Evolutionary conservation across 441 rosid species (phyloP).

Genomic region (Gossypium trilobum): DNA sequence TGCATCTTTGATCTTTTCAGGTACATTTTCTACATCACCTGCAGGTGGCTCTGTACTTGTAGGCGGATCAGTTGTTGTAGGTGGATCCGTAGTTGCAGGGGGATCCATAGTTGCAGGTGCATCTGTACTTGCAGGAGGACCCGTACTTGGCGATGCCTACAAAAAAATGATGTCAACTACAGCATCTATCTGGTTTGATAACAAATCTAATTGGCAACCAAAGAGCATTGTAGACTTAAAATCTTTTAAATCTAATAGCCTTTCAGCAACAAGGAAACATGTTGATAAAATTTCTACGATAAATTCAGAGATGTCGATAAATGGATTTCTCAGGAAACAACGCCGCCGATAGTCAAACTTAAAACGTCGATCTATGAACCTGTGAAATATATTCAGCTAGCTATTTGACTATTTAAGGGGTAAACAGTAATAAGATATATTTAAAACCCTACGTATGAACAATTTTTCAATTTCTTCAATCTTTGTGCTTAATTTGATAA

Average conservation of each 20-base stretch:
- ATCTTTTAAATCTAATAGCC: neutral
- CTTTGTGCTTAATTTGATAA: neutral
- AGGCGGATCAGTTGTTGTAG: neutral
- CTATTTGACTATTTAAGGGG: neutral
- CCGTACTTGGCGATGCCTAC: constrained; percentile 23
- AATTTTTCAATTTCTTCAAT: neutral
- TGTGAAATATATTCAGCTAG: neutral
- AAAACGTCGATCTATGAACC: neutral
- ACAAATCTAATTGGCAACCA: constrained; percentile 6
- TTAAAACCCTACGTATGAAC: neutral
- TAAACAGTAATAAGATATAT: neutral
- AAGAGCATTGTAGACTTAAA: neutral
- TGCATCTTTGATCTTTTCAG: constrained; percentile 49
- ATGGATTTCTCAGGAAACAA: neutral
- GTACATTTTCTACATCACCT: constrained; percentile 36
- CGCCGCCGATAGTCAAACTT: neutral
- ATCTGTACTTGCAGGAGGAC: neutral
- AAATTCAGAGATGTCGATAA: neutral
- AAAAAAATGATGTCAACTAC: constrained; percentile 3
- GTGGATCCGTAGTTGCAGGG: neutral
- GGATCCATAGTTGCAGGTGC: neutral
- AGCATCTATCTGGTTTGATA: neutral
- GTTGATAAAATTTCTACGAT: neutral
- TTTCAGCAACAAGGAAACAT: neutral
- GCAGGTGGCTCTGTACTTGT: constrained; percentile 41